Percentiles rank a stretch among this genome's conserved stretches.
Conservation (phyloP, 1,284 basidiomycete species). For the Rhodotorula sp. region DNA sequence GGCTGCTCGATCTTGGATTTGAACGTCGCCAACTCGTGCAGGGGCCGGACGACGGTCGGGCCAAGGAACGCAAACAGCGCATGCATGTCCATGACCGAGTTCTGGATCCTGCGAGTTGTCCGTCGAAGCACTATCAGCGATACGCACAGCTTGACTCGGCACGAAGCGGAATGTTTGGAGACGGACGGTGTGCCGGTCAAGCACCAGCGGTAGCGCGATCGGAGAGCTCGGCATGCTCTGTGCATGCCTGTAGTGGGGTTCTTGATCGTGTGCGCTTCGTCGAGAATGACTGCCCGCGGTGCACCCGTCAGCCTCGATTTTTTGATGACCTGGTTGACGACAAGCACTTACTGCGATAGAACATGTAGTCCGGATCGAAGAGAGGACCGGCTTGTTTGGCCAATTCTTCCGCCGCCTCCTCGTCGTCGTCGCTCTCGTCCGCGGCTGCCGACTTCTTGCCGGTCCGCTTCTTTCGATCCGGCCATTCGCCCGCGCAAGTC, state of each 20-base stretch:
- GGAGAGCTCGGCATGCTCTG: conserved; percentile 74
- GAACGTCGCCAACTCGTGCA: conserved; percentile 69
- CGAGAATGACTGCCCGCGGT: conserved; percentile 47
- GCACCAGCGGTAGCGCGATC: conserved; percentile 66
- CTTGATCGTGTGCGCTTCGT: conserved; percentile 98
- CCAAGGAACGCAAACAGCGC: conserved; percentile 86
- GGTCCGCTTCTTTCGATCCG: conserved; percentile 29
- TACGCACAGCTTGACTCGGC: not conserved
- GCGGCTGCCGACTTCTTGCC: not conserved
- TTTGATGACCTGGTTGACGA: too few species aligned
- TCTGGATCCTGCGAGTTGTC: conserved; percentile 56
- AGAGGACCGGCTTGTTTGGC: conserved; percentile 59
- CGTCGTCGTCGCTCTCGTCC: conserved; percentile 24
- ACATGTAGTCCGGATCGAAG: conserved; percentile 59
- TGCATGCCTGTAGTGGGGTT: conserved; percentile 72
- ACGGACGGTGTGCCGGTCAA: conserved; percentile 50
- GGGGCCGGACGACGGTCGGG: conserved; percentile 61
- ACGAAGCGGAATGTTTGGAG: not conserved
- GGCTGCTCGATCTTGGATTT: conserved; percentile 52
- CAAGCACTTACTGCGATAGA: conserved; percentile 30
- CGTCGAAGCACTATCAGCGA: not conserved
- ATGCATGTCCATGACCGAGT: conserved; percentile 85
- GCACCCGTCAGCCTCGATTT: too few species aligned
- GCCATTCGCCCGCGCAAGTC: conserved; percentile 43
- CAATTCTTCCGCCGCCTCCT: conserved; percentile 49